A percentile compares a stretch with the other conserved stretches of the same genome.
phyloP scores from a whole-genome alignment of 345 rosid species.

The Populus ilicifolia region DNA sequence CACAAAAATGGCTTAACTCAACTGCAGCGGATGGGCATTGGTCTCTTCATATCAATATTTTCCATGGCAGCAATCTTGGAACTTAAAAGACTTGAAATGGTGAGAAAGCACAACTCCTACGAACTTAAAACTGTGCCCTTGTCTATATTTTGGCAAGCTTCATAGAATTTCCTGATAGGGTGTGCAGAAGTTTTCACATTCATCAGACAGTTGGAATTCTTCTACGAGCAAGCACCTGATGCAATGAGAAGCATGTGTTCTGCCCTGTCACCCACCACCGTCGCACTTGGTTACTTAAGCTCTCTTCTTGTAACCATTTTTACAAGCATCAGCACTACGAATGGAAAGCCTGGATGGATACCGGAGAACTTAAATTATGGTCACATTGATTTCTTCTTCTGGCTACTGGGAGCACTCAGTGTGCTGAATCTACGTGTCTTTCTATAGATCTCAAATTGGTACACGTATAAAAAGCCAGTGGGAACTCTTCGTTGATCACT shows the following conservation, averaged over 20 bases:
- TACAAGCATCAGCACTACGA: conserved; percentile 22
- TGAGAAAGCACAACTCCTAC: conserved; percentile 27
- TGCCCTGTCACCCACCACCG: conserved; percentile 30
- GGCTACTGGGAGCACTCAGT: conserved; percentile 35
- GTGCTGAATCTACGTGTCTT: conserved; percentile 29
- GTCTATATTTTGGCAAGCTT: conserved; percentile 48
- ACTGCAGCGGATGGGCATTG: conserved; percentile 43
- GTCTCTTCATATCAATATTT: conserved; percentile 38
- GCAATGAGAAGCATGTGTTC: conserved; percentile 52
- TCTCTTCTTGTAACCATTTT: conserved; percentile 32
- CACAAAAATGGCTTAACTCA: conserved; percentile 30
- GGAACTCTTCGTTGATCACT: conserved; percentile 15
- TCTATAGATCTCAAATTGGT: conserved; percentile 35
- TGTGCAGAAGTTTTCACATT: conserved; percentile 48
- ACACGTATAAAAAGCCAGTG: conserved; percentile 34
- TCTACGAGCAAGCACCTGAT: conserved; percentile 53
- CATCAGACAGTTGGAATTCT: conserved; percentile 48
- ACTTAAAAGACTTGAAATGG: conserved; percentile 27
- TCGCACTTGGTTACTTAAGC: conserved; percentile 38
- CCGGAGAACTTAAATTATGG: conserved; percentile 40
- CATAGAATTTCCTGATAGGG: conserved; percentile 49
- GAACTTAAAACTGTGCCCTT: conserved; percentile 23
- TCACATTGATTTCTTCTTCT: conserved; percentile 41
- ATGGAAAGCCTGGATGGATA: conserved; percentile 39
- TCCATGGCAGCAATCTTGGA: conserved; percentile 37